Base-by-base conservation (phyloP, 768 basidiomycete species). In the Tephrocybe sp. region DNA sequence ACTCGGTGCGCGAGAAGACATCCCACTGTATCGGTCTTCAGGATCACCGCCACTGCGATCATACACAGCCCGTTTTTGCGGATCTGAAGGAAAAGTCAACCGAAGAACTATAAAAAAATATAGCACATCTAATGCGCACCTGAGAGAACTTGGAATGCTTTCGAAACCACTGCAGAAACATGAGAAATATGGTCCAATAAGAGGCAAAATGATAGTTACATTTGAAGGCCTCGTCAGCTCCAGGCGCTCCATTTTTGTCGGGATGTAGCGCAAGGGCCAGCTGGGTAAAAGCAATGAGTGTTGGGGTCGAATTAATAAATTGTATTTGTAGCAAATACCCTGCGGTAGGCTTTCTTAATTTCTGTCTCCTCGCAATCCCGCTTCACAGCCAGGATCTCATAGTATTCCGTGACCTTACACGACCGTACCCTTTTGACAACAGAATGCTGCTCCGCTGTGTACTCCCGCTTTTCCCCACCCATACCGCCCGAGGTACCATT, bases 221-320 rank as follows among this genome's bases (percentile, higher is more conserved):
- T 75, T 98, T 98, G 73, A 98, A 98, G 2, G 96, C 96, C 65
- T 98, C 96, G 54, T 98, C 96, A 13, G 96, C 96, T 35, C 92
- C 91, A n/a, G 96, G 95, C 16, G 96, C 96, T 5, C 93, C 92
- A 61, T 96, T 97, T 74, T 88, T 95, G 66, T 95, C 92, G 3
- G 92, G 92, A 69, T 95, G 92, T 41, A 94, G 69, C 46, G 89
- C 89, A 51, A 97, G 74, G 34, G 94, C 94, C 54, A 96, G 77
- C 91, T 94, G 57, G n/a, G 13, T 16, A 19, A 39, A 19, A 39
- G 45, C 49, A 11, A 20, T 44, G 17, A 51, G 22, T 39, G 4
- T 39, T 10, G 26, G 42, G 26, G 44, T 7, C 20, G 5, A 7
- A 48, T 26, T 11, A 11, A 30, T 42, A 20, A 14, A 46, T 14